Evolutionary conservation across 164 flowering plant genomes (phyloP).

Genomic region (Sextonia rubra): DNA sequence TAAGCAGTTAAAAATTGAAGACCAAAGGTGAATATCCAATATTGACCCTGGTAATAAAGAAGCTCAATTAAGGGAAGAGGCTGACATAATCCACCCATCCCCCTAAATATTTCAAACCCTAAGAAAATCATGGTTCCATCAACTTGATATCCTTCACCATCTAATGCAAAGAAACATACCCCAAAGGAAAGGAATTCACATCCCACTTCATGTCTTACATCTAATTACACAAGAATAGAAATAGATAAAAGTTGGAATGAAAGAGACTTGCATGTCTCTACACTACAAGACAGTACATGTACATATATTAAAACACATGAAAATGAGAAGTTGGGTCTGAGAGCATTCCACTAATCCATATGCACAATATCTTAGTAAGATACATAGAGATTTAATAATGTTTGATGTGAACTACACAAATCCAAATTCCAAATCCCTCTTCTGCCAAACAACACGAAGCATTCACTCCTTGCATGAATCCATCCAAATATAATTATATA

Average conservation of each 20-base stretch:
- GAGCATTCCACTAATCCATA: conserved; percentile 3
- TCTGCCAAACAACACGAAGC: background rate
- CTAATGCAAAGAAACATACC: background rate
- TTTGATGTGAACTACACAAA: background rate
- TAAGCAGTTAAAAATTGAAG: too few relatives aligned
- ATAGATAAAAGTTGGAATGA: background rate
- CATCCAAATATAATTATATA: background rate
- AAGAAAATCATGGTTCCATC: too few relatives aligned
- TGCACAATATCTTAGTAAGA: background rate
- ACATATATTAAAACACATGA: background rate
- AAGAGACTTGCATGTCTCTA: background rate
- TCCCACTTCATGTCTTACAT: background rate
- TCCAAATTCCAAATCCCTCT: background rate
- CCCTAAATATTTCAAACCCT: too few relatives aligned
- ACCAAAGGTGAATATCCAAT: too few relatives aligned
- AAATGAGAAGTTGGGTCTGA: conserved; percentile 1
- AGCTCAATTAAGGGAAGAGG: too few relatives aligned
- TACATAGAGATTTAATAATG: background rate
- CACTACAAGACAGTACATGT: background rate
- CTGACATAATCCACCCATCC: rapidly evolving
- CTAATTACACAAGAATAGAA: background rate
- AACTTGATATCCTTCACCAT: too few relatives aligned
- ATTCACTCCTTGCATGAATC: background rate
- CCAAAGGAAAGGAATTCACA: background rate
- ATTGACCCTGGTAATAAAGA: too few relatives aligned